Evolutionary conservation across 495 filamentous ascomycete genomes (phyloP).

Genomic region (Hypoxylon fragiforme): DNA sequence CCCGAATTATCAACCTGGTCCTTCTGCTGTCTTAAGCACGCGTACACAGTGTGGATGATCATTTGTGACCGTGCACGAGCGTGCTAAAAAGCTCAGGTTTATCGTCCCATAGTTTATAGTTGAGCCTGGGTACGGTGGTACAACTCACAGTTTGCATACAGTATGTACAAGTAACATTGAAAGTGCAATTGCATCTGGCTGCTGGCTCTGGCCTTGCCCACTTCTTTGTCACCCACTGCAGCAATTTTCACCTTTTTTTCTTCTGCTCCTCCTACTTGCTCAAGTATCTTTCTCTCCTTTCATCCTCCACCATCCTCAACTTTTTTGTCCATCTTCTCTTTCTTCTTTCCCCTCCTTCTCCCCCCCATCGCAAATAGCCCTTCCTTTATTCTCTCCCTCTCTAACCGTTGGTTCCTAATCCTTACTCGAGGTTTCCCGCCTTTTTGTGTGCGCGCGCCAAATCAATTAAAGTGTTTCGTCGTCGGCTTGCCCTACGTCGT

Average conservation of each 20-base stretch:
- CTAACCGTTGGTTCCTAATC: slow-evolving; percentile 45
- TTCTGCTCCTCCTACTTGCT: slow-evolving; percentile 27
- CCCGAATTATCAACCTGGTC: slow-evolving; percentile 8
- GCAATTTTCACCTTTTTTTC: slow-evolving; percentile 36
- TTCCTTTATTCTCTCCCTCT: slow-evolving; percentile 48
- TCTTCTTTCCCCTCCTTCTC: slow-evolving; percentile 37
- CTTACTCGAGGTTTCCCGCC: slow-evolving; percentile 40
- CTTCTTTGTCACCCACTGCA: slow-evolving; percentile 13
- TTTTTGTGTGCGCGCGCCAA: slow-evolving; percentile 41
- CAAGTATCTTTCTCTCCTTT: slow-evolving; percentile 33
- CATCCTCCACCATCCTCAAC: slow-evolving; percentile 21
- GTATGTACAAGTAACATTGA: neutral
- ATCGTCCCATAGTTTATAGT: too few species aligned
- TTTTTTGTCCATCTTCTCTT: slow-evolving; percentile 42
- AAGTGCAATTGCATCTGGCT: neutral
- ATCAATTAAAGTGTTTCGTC: slow-evolving; percentile 36
- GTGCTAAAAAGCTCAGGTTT: neutral
- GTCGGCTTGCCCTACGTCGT: slow-evolving; percentile 40
- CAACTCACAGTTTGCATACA: neutral
- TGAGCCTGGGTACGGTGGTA: too few species aligned
- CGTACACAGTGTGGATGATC: slow-evolving; percentile 11
- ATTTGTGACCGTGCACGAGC: neutral
- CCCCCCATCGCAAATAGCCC: slow-evolving; percentile 42
- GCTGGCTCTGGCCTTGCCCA: neutral
- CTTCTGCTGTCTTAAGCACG: neutral